A percentile compares a stretch with the other conserved stretches of the same genome.
Evolutionary conservation across 208 protist genomes (phyloP).

Genomic region (Acanthamoeba sp.): DNA sequence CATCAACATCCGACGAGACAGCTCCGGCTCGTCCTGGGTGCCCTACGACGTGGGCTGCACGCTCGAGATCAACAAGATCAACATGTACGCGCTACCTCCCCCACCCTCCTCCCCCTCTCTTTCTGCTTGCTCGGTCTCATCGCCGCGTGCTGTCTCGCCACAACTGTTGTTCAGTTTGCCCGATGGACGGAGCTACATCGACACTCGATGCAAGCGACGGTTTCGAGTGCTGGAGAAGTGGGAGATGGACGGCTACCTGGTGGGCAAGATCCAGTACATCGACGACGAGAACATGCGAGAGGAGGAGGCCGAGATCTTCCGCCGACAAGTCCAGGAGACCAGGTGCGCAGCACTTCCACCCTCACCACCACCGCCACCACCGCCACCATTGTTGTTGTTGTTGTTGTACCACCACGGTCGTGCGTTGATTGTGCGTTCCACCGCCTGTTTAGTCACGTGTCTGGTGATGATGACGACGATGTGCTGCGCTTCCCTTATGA

Average conservation of each 20-base stretch:
- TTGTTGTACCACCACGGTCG: not conserved
- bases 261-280: slow-evolving; percentile 71
- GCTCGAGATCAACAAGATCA: not conserved
- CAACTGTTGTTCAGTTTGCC: not conserved
- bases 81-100: slow-evolving; percentile 17
- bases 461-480: slow-evolving; percentile 1
- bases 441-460: not conserved
- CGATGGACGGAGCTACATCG: slow-evolving; percentile 69
- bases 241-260: slow-evolving; percentile 71
- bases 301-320: slow-evolving; percentile 14
- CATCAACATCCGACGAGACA: not conserved
- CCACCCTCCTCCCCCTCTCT: not conserved
- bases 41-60: slow-evolving; percentile 15
- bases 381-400: too few species aligned
- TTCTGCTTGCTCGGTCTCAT: not conserved
- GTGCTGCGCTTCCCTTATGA: not conserved
- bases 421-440: not conserved
- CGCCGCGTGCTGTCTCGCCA: not conserved
- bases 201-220: slow-evolving; percentile 45
- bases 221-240: slow-evolving; percentile 63
- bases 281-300: slow-evolving; percentile 46
- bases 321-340: not conserved
- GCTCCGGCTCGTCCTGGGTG: slow-evolving; percentile 31
- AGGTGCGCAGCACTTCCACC: not conserved
- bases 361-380: too few species aligned